Evolutionary conservation across 805 yeast species (phyloP), one percentile per base, ranked within the genome.

Genomic region (Candida maltosa): DNA sequence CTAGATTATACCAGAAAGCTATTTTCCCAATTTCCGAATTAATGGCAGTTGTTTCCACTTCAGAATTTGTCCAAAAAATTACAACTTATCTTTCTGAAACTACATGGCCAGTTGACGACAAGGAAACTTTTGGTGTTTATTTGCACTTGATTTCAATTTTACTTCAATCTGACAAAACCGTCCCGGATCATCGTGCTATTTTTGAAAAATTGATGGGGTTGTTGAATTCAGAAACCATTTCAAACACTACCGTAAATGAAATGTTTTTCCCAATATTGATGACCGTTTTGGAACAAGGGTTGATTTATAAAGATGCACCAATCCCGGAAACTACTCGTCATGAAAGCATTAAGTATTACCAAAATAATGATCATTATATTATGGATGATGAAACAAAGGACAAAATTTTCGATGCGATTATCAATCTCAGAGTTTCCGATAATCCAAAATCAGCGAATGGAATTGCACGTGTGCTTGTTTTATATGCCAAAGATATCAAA

Each of bases 181-280:
- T 26, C 10, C 26, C 32, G 5, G 18, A 22, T 14, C 35, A 40
- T 9, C 26, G 36, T 24, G 35, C 31, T 3, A 36, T 47, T 6
- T 52, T 54, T 37, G 64, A 61, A 6, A 50, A 53, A 6, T 69
- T 74, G 37, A 40, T 69, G 3, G 31, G 45, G 0, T 65, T 64
- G 23, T 49, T 78, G 20, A 48, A 59, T 9, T 54, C 48, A 2
- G 59, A 62, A 2, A 40, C 77, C 8, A 53, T 31, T 31, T 25
- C 21, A 12, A 15, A 39, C 31, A 8, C 20, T 27, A 6, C 32
- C 12, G 38, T 40, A 2, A 69, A 73, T 40, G 49, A 64, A 18
- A 64, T 68, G 11, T 86, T 86, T 82, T 76, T 78, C 47, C 73
- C 82, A 0, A 66, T 73, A 38, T 76, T 78, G 0, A 51, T 87